These are phyloP conservation scores for Melaleuca alternifolia DNA, from an alignment of 345 rosid genomes.

Conservation along the genomic window DNA sequence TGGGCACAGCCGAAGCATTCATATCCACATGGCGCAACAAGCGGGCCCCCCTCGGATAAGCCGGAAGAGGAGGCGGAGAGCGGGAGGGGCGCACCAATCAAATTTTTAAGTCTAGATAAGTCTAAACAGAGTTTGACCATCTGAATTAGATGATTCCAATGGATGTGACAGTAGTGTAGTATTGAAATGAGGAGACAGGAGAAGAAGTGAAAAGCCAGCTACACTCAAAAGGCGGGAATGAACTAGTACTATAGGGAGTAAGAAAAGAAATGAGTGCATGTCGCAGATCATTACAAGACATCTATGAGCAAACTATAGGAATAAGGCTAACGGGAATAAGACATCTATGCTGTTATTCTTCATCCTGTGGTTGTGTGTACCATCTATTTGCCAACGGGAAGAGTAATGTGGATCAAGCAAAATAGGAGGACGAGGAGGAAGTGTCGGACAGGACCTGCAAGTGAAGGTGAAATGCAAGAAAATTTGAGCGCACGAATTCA, in stretches of 20 bases:
- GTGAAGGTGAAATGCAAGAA: not conserved
- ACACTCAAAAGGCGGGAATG: not conserved
- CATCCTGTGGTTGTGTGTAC: not conserved
- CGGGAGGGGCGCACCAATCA: not conserved
- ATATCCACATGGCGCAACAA: not conserved
- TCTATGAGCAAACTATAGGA: not conserved
- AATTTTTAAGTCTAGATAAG: not conserved
- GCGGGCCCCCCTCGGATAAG: not conserved
- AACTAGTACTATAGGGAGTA: not conserved
- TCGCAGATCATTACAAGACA: not conserved
- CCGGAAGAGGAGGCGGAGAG: not conserved
- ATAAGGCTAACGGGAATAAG: too few relatives aligned
- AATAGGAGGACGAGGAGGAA: conserved; percentile 86
- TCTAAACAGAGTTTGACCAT: not conserved
- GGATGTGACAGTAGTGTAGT: not conserved
- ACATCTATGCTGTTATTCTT: not conserved
- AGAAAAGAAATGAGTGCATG: not conserved
- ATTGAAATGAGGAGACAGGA: not conserved
- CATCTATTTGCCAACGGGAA: not conserved
- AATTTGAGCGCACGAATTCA: not conserved
- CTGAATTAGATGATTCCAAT: not conserved
- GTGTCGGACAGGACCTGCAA: conserved; percentile 94
- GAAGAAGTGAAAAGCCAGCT: not conserved
- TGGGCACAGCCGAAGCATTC: not conserved
- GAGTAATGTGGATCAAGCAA: conserved; percentile 43